Conservation (phyloP, 768 basidiomycete genomes). For the Dentipellis sp. region DNA sequence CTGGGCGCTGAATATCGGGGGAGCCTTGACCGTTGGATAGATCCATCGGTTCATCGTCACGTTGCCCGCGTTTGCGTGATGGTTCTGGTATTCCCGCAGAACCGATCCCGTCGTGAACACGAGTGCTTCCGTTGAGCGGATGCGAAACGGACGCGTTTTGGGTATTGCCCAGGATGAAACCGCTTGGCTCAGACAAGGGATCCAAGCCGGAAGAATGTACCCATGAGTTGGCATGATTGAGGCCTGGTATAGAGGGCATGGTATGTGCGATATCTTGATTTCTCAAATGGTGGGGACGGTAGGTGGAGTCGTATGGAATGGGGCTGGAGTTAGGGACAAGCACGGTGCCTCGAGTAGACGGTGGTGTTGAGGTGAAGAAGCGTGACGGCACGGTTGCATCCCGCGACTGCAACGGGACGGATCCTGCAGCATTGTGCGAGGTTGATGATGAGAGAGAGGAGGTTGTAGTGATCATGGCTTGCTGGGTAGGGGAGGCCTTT, state of each 20-base stretch:
- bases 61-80: slow-evolving; percentile 63
- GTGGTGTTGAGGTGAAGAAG: slow-evolving; percentile 40
- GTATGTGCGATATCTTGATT: slow-evolving; percentile 30
- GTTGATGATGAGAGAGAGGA: slow-evolving; percentile 16
- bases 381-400: slow-evolving; percentile 64
- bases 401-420: slow-evolving; percentile 59
- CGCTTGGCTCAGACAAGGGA: slow-evolving; percentile 50
- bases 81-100: slow-evolving; percentile 43
- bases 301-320: slow-evolving; percentile 28
- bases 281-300: slow-evolving; percentile 31
- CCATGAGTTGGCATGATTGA: slow-evolving; percentile 29
- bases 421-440: slow-evolving; percentile 16
- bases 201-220: slow-evolving; percentile 26
- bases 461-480: slow-evolving; percentile 12
- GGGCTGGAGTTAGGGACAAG: slow-evolving; percentile 78
- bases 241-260: slow-evolving; percentile 27
- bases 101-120: slow-evolving; percentile 30
- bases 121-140: slow-evolving; percentile 28
- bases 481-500: slow-evolving; percentile 19
- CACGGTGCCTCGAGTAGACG: slow-evolving; percentile 43
- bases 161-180: slow-evolving; percentile 35
- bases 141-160: slow-evolving; percentile 49
- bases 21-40: slow-evolving; percentile 37
- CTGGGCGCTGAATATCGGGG: slow-evolving; percentile 47
- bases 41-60: slow-evolving; percentile 34